Base-by-base conservation (phyloP, 2,329 filamentous ascomycete genomes). In the Talaromyces albobiverticillius region DNA sequence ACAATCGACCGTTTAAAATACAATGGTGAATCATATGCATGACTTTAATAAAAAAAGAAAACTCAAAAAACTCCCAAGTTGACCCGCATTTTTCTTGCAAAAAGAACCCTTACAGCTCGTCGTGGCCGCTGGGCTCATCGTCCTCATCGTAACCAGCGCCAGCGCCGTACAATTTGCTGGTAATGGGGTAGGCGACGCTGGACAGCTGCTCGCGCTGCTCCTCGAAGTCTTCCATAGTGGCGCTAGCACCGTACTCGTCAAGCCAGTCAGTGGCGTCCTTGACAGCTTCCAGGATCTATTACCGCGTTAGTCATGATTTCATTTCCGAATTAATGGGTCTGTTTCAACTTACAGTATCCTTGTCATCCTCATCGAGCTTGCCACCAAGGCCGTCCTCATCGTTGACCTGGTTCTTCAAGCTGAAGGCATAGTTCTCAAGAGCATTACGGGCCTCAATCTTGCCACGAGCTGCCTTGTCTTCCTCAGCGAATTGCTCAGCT, bases 151-250 rank as follows among this genome's bases (percentile, higher is more conserved):
- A 79, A 56, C 79, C 84, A 67, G 81, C 82, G 65, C 83, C 85
- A 67, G 82, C 80, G 64, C 80, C 79, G 82, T 96, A 96, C 69
- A 96, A 83, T 86, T 99, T 99, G 81, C 90, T 95, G 67, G 94
- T 99, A 79, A 99, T 99, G 64, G 94, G 94, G 81, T 97, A 96
- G 52, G 94, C 94, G 61, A 96, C 89, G 75, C 89, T 88, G 67
- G 89, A 95, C 64, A 99, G 84, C 84, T 96, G 96, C 88, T 99
- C 93, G 83, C 95, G 96, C 82, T 97, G 93, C 85, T 99, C 94
- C 77, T 96, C 92, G 67, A 97, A 96, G 81, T 97, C 94, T 80
- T 96, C 93, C 57, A 90, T 82, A 63, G 81, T 84, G 61, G 94
- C 94, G 50, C 88, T 87, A 62, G 87, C 85, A 62, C 84, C 89